Evolutionary conservation across 805 yeast genomes (phyloP).

Genomic region (Starmerella bombicola): DNA sequence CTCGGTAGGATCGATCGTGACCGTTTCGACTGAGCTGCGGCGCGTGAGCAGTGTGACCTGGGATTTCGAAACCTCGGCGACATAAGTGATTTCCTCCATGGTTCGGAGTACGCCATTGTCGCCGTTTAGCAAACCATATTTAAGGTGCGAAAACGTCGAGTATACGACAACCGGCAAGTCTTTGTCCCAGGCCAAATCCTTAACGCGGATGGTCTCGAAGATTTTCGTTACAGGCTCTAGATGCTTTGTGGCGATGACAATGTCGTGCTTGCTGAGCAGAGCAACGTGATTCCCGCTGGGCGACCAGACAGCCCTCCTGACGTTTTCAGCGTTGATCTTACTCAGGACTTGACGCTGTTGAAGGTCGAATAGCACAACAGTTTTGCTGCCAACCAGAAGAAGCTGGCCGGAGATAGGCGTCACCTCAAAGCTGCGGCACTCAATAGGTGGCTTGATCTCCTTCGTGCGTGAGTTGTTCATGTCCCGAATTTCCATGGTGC

Average conservation of each 20-base stretch:
- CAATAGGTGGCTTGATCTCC: constrained; percentile 43
- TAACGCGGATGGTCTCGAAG: constrained; percentile 94
- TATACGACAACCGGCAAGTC: constrained; percentile 70
- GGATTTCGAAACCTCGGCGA: constrained; percentile 53
- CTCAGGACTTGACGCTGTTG: constrained; percentile 76
- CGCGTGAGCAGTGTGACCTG: constrained; percentile 73
- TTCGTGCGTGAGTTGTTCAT: constrained; percentile 72
- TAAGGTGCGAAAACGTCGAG: constrained; percentile 90
- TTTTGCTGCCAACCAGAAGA: constrained; percentile 54
- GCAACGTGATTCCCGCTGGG: constrained; percentile 79
- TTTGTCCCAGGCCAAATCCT: constrained; percentile 97
- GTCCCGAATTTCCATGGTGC: constrained; percentile 71
- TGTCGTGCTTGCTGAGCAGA: constrained; percentile 78
- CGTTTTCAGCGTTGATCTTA: constrained; percentile 56
- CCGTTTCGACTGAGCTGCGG: constrained; percentile 64
- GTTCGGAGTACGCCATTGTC: constrained; percentile 93
- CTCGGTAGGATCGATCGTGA: constrained; percentile 88
- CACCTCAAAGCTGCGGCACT: constrained; percentile 55
- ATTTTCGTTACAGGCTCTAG: constrained; percentile 65
- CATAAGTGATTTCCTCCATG: constrained; percentile 73
- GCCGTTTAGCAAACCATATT: constrained; percentile 84
- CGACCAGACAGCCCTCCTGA: constrained; percentile 85
- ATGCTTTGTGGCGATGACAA: constrained; percentile 64
- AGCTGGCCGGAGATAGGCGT: constrained; percentile 72
- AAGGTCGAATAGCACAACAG: constrained; percentile 76